Base-by-base conservation (phyloP, 345 rosid species). In the Euclidium syriacum region DNA sequence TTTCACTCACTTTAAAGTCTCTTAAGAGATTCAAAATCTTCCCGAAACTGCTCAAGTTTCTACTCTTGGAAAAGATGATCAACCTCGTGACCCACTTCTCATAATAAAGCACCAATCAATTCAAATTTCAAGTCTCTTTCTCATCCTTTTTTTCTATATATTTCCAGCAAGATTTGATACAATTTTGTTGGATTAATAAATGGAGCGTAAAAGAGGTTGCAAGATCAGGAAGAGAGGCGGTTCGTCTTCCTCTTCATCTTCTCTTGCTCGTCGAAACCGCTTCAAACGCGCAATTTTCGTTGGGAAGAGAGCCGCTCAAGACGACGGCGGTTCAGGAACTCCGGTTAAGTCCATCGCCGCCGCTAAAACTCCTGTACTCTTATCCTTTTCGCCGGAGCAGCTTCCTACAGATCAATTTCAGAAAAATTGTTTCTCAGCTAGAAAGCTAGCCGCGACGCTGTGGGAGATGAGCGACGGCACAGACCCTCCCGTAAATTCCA, bases 191-290 rank as follows among this genome's bases (percentile, higher is more conserved):
- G 7, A 5, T 56, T 18, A 7, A 3, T 71, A 33, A 63, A 69
- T 79, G 83, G 83, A 73, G 35, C 44, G 64, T 9, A 83, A 70
- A 42, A 78, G 67, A 51, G 70, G 58, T 5, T 79, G 89, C 47
- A 94, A 87, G 83, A 85, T 90, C 72, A 87, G 96, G 72, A 94
- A 90, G 83, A 78, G 97, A 71, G 85, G 91, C 26, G 71, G 88
- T 60, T 90, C 96, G 1, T 89, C 98, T 0, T 89, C 97, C 0
- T 90, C 97, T 0, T 94, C 96, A 0, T 94, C 99, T 16, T 84
- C 97, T 10, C 33, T 87, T 39, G 79, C 75, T 48, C 82, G 80
- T 24, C 80, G 65, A 40, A 85, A 94, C 81, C 72, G 91, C 63
- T 76, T 89, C 62, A 94, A 94, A 77, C 79, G 91, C 26, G 87